Percentiles rank a stretch among this genome's conserved stretches.
phyloP scores from a whole-genome alignment of 2,329 filamentous ascomycete species.

The Penicillium sp. region DNA sequence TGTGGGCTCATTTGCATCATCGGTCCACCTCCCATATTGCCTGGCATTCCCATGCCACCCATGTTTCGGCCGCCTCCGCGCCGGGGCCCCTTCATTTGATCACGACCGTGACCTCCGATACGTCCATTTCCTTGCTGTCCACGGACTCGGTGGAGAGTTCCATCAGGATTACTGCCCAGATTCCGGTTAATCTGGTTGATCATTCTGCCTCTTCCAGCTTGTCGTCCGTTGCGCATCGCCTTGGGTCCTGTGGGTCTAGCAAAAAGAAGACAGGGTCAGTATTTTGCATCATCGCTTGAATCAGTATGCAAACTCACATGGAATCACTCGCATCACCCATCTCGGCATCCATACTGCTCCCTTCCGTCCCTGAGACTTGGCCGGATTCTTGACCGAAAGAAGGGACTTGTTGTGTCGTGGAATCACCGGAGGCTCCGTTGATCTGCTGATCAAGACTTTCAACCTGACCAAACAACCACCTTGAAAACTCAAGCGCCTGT shows the following conservation, averaged over 20 bases:
- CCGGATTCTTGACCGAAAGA: constrained; percentile 37
- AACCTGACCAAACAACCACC: constrained; percentile 92
- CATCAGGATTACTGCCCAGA: constrained; percentile 68
- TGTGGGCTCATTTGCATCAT: constrained; percentile 59
- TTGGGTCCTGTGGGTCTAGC: constrained; percentile 87
- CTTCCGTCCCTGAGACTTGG: constrained; percentile 13
- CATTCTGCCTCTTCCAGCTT: constrained; percentile 71
- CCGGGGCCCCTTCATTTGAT: constrained; percentile 68
- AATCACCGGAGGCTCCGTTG: constrained; percentile 46
- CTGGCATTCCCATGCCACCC: constrained; percentile 43
- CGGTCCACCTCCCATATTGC: constrained; percentile 39
- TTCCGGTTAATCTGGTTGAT: constrained; percentile 80
- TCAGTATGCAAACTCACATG: constrained; percentile 32
- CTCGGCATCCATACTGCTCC: constrained; percentile 64
- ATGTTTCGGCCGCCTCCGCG: constrained; percentile 51
- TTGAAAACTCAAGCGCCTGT: constrained; percentile 77
- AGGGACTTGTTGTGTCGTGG: constrained; percentile 1
- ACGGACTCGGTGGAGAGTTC: constrained; percentile 77
- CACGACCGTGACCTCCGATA: constrained; percentile 75
- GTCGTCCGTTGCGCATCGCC: constrained; percentile 79
- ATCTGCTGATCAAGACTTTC: constrained; percentile 64
- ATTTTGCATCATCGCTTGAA: background rate
- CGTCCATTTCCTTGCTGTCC: constrained; percentile 70
- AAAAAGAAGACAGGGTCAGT: constrained; percentile 39
- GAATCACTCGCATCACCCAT: constrained; percentile 62